phyloP scores from a whole-genome alignment of 306 rosid species.

The Fragaria vesca region DNA sequence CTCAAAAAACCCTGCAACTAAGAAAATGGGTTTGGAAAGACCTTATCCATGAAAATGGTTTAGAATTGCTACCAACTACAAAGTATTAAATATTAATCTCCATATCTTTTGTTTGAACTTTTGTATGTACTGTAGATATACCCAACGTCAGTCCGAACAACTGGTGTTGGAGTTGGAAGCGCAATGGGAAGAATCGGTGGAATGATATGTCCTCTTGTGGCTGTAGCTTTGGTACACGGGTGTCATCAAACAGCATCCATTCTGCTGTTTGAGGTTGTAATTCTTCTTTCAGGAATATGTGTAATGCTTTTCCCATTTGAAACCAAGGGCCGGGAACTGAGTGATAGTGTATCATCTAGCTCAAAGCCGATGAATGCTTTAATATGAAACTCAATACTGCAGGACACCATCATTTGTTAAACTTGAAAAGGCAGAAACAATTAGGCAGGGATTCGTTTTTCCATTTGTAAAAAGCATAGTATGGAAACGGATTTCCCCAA shows the following conservation, averaged over 20 bases:
- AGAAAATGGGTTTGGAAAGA: not conserved
- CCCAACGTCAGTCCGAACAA: conserved; percentile 85
- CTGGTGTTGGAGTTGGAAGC: conserved; percentile 93
- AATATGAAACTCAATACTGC: conserved; percentile 2
- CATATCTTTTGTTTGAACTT: conserved; percentile 18
- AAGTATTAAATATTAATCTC: not conserved
- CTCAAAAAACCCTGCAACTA: not conserved
- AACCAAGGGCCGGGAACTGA: conserved; percentile 79
- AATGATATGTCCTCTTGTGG: conserved; percentile 85
- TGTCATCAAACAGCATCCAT: conserved; percentile 84
- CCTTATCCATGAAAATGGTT: not conserved
- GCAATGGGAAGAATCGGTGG: conserved; percentile 91
- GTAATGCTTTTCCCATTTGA: conserved; percentile 79
- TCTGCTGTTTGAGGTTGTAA: conserved; percentile 65
- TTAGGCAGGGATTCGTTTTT: not conserved
- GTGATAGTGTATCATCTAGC: conserved; percentile 42
- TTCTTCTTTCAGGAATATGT: conserved; percentile 73
- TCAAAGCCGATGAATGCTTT: conserved; percentile 11
- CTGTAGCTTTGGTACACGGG: conserved; percentile 75
- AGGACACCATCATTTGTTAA: not conserved
- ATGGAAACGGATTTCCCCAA: not conserved
- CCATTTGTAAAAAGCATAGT: not conserved
- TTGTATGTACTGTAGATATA: conserved; percentile 60
- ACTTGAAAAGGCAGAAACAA: not conserved
- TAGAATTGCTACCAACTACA: not conserved